Evolutionary conservation across 2,329 filamentous ascomycete genomes (phyloP), one percentile per base, ranked within the genome.

Genomic region (Monilinia laxa): DNA sequence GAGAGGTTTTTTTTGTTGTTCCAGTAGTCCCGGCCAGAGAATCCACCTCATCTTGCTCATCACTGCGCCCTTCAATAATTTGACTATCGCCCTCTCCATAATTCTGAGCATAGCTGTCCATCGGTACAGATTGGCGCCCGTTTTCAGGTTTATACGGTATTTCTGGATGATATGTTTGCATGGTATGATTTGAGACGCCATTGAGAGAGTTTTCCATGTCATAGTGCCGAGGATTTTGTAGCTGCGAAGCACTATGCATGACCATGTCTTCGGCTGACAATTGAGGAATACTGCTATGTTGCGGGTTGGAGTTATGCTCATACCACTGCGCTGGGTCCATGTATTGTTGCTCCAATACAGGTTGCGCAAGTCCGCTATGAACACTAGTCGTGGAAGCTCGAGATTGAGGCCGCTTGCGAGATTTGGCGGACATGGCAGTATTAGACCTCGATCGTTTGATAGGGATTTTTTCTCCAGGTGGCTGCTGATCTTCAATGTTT

Each of bases 201-300:
- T 81, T 81, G 74, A 87, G 81, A 35, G 80, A 74, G 25, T 83
- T 79, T 62, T 85, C 83, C 68, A 82, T 82, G 65, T 80, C 72
- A 71, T 81, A 85, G 23, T 80, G 79, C 64, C 81, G 81, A 55
- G 79, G 79, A 58, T 80, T 78, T 69, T 85, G 83, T 73, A 87
- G 80, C 69, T 86, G 85, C 28, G 82, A 80, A 38, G 83, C 81
- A 23, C 83, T 82, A 66, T 86, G 83, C 68, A 88, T 78, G 58
- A 88, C 82, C 78, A 87, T 82, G 68, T 86, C 85, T 71, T 88
- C 86, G 31, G 84, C 78, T 3, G 83, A 81, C 79, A 88, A 81
- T 64, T 76, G 73, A 52, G 76, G 71, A 51, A 70, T 69, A 40
- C 74, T 71, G 51, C 73, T 71, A 25, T 71, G 73, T 64, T 74